Conservation (phyloP, 2,329 filamentous ascomycete genomes). For the Cladosporium oxysporum region DNA sequence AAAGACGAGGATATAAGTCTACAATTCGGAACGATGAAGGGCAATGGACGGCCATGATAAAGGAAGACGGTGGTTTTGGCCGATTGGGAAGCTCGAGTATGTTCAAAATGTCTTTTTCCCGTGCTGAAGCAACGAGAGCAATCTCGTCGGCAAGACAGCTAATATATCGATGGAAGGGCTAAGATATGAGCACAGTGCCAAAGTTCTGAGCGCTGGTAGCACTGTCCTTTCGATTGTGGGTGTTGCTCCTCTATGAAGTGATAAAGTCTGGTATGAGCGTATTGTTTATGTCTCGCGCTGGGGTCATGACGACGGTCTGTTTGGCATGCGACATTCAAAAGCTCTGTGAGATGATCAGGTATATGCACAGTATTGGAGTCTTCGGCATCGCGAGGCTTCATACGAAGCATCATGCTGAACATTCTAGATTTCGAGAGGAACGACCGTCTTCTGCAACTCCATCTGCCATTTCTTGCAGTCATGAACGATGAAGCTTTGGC, state of each 20-base stretch:
- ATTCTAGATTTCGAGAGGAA: too few species aligned
- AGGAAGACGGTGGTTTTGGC: neutral
- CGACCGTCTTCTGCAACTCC: too few species aligned
- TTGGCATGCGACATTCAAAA: too few species aligned
- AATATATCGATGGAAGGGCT: neutral
- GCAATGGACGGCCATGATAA: neutral
- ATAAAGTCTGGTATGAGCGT: neutral
- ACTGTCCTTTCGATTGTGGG: neutral
- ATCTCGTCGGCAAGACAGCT: neutral
- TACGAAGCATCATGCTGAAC: neutral
- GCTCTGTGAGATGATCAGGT: too few species aligned
- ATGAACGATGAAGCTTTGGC: neutral
- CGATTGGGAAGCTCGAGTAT: neutral
- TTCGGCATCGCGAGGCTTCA: too few species aligned
- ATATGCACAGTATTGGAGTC: too few species aligned
- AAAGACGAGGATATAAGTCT: neutral
- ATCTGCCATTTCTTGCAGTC: neutral
- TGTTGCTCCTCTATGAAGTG: neutral
- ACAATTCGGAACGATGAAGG: neutral
- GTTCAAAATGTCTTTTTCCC: neutral
- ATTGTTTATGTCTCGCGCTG: neutral
- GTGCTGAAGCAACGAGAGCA: neutral
- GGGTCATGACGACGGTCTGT: too few species aligned
- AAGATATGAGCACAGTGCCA: neutral
- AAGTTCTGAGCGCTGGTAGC: neutral